These are phyloP conservation scores for Lipomyces mesembrius DNA, from an alignment of 805 yeast genomes.

Conservation along the genomic window DNA sequence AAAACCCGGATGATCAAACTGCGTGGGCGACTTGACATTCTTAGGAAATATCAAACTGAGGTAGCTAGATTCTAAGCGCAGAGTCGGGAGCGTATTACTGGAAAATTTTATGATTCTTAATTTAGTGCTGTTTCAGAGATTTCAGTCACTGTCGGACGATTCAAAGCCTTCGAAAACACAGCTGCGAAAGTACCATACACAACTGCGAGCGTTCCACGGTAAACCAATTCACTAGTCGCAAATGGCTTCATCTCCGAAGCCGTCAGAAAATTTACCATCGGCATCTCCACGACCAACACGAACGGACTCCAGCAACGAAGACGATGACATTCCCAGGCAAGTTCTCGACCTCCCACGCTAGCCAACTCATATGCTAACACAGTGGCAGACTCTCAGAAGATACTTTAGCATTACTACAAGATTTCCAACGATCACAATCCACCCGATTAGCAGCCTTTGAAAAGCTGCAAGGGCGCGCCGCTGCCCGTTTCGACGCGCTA, in stretches of 20 bases:
- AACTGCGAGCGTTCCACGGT: too few relatives aligned
- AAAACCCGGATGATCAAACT: too few relatives aligned
- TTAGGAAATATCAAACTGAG: not conserved
- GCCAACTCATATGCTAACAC: not conserved
- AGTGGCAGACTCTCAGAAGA: slow-evolving; percentile 50
- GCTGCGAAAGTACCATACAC: too few relatives aligned
- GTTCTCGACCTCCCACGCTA: not conserved
- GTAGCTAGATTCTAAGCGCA: not conserved
- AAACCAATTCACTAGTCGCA: not conserved
- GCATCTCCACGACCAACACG: not conserved
- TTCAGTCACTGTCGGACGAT: not conserved
- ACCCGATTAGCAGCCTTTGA: slow-evolving; percentile 61
- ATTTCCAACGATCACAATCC: slow-evolving; percentile 68
- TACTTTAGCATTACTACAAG: slow-evolving; percentile 60
- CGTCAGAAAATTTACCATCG: not conserved
- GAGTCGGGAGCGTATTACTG: not conserved
- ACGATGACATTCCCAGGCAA: slow-evolving; percentile 24
- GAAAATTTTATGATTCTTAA: not conserved
- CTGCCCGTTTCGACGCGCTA: slow-evolving; percentile 63
- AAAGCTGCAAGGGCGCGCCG: slow-evolving; percentile 60
- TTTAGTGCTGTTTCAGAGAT: not conserved
- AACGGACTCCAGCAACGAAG: slow-evolving; percentile 4
- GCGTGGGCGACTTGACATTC: not conserved
- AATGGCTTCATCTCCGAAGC: not conserved
- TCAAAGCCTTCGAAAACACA: too few relatives aligned